Base-by-base conservation (phyloP, 306 rosid genomes). In the Prunus mira region DNA sequence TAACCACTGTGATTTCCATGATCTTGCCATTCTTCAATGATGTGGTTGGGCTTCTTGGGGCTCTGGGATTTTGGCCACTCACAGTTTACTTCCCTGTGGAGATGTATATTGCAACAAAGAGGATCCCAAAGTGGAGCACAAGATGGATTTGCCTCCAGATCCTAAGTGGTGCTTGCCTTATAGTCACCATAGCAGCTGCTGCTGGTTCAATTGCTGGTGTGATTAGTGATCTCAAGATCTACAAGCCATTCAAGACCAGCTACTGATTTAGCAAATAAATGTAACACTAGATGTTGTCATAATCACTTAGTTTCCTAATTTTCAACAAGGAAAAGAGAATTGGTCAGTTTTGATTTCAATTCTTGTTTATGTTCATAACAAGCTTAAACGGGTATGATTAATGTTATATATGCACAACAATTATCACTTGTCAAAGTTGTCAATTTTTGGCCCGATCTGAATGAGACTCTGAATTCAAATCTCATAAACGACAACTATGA, bases 1-100 rank as follows among this genome's bases (percentile, higher is more conserved):
- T 87, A 9, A 93, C 95, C 72, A 89, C 93, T 7, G 76, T 88
- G 11, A 67, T 87, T 34, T 85, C 96, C 28, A 93, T 93, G 98
- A 15, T 89, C 81, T 86, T 93, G 24, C 98, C 98, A 0, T 93
- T 93, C 81, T 91, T 93, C 78, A 93, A 93, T 73, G 94, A 89
- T 74, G 71, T 93, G 5, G 90, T 86, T 14, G 98, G 94, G 67
- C 85, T 93, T n/a, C 85, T 93, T 28, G 98, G 98, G 8, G 94
- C 98, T 28, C 47, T 90, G 66, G 93, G 93, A 25, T 90, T 90
- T 79, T 93, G 96, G 96, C 97, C 97, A 20, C 81, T 90, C 20
- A 89, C 92, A 0, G 96, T 92, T 2, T 88, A 86, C 76, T 88
- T 92, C 75, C 97, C 97, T 0, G 89, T 93, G 76, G 86, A 85